Percentiles rank a stretch among this genome's conserved stretches.
Evolutionary conservation across 139 green algal species (phyloP).

Genomic region (Trebouxia sp.): DNA sequence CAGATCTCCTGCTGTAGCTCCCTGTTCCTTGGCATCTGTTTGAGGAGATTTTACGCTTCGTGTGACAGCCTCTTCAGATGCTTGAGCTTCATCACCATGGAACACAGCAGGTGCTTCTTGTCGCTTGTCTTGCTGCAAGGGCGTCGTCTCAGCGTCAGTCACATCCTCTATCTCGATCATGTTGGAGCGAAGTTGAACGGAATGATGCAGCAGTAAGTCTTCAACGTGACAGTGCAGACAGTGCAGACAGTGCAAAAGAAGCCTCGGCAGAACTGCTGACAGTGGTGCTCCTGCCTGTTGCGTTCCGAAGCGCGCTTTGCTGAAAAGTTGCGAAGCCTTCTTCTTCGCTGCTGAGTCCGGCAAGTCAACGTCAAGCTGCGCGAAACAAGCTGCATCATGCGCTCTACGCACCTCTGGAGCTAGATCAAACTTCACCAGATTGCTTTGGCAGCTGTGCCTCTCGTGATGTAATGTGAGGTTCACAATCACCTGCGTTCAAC

Average conservation of each 20-base stretch:
- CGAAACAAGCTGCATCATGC: no score
- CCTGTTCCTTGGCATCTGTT: not conserved
- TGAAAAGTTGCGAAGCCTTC: not conserved
- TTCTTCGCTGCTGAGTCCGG: not conserved
- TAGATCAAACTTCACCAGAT: no score
- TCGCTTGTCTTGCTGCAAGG: not conserved
- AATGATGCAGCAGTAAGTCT: not conserved
- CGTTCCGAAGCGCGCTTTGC: not conserved
- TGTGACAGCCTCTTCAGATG: not conserved
- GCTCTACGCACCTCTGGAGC: no score
- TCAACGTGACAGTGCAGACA: not conserved
- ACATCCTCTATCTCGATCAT: conserved; percentile 15
- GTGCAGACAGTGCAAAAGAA: not conserved
- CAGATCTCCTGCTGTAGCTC: not conserved
- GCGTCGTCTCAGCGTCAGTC: not conserved
- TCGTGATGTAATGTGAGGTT: no score
- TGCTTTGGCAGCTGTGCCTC: no score
- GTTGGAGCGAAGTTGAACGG: not conserved
- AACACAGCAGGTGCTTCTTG: not conserved
- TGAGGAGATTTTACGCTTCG: not conserved
- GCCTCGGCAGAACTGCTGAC: not conserved
- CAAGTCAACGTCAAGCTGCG: not conserved
- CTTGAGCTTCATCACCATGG: not conserved
- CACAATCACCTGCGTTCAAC: no score
- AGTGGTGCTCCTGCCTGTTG: no score